phyloP scores from a whole-genome alignment of 768 basidiomycete genomes.

The Termitomyces sp. region DNA sequence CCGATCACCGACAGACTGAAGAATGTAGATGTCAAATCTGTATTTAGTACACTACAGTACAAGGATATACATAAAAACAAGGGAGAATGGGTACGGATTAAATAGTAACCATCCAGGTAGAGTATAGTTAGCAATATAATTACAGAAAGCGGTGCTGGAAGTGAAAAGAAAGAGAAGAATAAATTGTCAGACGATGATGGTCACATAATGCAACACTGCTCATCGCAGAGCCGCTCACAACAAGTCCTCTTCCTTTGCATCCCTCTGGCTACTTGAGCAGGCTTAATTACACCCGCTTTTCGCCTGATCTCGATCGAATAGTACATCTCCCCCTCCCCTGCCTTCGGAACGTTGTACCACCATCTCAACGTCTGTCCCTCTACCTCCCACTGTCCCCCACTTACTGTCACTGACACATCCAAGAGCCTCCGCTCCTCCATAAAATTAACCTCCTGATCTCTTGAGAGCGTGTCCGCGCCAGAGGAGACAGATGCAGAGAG shows the following conservation, averaged over 20 bases:
- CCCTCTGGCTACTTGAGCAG: background rate
- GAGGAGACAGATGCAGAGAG: constrained; percentile 5
- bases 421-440: constrained; percentile 21
- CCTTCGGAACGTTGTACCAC: constrained; percentile 44
- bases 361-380: constrained; percentile 46
- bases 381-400: constrained; percentile 35
- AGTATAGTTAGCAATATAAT: constrained; percentile 1
- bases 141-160: background rate
- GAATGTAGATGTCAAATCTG: background rate
- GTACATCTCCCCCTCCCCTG: constrained; percentile 25
- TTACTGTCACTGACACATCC: constrained; percentile 40
- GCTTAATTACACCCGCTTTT: constrained; percentile 22
- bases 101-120: background rate
- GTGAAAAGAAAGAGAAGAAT: background rate
- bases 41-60: background rate
- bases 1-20: background rate
- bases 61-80: background rate
- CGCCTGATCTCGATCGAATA: constrained; percentile 32
- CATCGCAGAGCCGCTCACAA: constrained; percentile 18
- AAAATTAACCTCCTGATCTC: background rate
- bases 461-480: background rate
- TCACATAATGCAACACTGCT: constrained; percentile 19
- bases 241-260: constrained; percentile 6
- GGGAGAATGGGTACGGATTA: background rate
- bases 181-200: background rate